These are phyloP conservation scores for Auriscalpium vulgare DNA, from an alignment of 768 basidiomycete genomes.

Conservation along the genomic window DNA sequence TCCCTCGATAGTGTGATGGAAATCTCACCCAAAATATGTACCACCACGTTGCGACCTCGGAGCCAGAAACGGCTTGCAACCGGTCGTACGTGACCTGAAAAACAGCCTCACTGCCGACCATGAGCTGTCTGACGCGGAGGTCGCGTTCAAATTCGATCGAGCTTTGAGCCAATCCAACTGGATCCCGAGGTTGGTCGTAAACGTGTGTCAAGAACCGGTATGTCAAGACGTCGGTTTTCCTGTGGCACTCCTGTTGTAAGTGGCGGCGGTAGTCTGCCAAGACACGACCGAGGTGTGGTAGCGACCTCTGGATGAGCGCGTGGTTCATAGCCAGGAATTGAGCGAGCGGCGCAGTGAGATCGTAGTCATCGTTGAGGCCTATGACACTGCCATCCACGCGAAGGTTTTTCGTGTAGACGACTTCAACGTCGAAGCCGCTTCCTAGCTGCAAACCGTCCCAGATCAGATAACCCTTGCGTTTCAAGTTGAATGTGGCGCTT, in stretches of 20 bases:
- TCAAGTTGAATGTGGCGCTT: slow-evolving; percentile 41
- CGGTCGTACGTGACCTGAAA: slow-evolving; percentile 48
- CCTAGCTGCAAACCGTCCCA: slow-evolving; percentile 52
- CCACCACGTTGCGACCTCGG: slow-evolving; percentile 61
- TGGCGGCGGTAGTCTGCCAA: slow-evolving; percentile 46
- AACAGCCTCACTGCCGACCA: slow-evolving; percentile 35
- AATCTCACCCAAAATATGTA: slow-evolving; percentile 65
- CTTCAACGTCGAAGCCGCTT: slow-evolving; percentile 58
- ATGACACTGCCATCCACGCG: slow-evolving; percentile 41
- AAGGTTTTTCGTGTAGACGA: slow-evolving; percentile 49
- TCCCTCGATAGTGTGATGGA: neutral
- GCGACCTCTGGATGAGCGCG: slow-evolving; percentile 34
- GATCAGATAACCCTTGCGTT: slow-evolving; percentile 40
- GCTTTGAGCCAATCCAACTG: slow-evolving; percentile 35
- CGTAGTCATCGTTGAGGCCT: slow-evolving; percentile 59
- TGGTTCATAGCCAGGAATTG: slow-evolving; percentile 55
- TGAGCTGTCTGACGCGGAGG: slow-evolving; percentile 43
- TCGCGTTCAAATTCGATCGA: slow-evolving; percentile 45
- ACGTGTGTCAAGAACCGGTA: slow-evolving; percentile 57
- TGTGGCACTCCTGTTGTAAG: slow-evolving; percentile 37
- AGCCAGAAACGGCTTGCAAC: slow-evolving; percentile 38
- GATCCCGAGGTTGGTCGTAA: slow-evolving; percentile 47
- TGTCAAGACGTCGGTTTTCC: slow-evolving; percentile 47
- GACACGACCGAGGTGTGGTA: slow-evolving; percentile 37
- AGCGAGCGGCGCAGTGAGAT: slow-evolving; percentile 53